Conservation (phyloP, 148 eudicot species). For the Camellia sinensis region DNA sequence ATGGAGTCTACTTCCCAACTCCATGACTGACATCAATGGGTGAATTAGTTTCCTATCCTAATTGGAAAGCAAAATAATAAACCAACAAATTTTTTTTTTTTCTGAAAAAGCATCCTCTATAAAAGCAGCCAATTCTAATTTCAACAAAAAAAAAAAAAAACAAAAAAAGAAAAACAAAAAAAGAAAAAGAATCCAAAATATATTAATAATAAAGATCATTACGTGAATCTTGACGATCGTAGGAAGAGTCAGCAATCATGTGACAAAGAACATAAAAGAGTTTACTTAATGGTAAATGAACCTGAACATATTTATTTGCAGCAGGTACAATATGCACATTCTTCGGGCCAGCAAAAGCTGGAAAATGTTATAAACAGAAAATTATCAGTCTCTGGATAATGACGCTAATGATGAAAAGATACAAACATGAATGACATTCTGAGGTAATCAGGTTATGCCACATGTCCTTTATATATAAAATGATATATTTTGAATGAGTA, state of each 20-base stretch:
- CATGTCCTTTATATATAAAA: too few relatives aligned
- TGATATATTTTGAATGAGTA: neutral
- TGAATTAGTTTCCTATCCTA: too few relatives aligned
- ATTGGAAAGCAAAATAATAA: too few relatives aligned
- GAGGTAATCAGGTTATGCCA: too few relatives aligned
- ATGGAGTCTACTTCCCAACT: too few relatives aligned
- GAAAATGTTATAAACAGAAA: conserved; percentile 14
- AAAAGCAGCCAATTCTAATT: too few relatives aligned
- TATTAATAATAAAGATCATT: neutral
- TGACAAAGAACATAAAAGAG: neutral
- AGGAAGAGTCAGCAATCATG: neutral
- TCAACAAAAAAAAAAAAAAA: too few relatives aligned
- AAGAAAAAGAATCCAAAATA: neutral
- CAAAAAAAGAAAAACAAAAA: too few relatives aligned
- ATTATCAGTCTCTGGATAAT: neutral
- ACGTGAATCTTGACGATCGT: too few relatives aligned
- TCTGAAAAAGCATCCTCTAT: too few relatives aligned
- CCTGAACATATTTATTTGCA: conserved; percentile 76
- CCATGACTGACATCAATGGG: too few relatives aligned
- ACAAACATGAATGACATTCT: neutral
- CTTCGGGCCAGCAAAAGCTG: conserved; percentile 76
- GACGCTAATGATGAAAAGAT: conserved; percentile 1
- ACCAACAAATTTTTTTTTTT: too few relatives aligned
- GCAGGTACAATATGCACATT: conserved; percentile 63
- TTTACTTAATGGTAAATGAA: conserved; percentile 20